Evolutionary conservation across 495 filamentous ascomycete genomes (phyloP).

Genomic region (Hapsidospora chrysogenum): DNA sequence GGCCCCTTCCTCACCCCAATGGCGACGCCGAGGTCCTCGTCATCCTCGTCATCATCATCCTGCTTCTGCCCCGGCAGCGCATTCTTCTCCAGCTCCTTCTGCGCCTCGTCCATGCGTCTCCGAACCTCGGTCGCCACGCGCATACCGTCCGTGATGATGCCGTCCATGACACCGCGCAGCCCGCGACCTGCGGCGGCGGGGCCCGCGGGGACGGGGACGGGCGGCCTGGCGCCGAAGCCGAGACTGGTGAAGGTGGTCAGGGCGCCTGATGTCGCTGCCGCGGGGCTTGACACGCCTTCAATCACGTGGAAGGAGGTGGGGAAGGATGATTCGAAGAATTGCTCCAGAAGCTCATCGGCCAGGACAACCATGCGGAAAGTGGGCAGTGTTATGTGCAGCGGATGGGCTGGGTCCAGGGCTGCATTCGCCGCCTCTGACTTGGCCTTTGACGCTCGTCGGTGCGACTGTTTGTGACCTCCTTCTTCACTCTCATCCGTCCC

Average conservation of each 20-base stretch:
- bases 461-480: constrained; percentile 4
- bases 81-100: constrained; percentile 68
- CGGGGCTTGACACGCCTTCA: constrained; percentile 22
- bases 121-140: constrained; percentile 82
- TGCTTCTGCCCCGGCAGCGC: constrained; percentile 42
- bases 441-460: constrained; percentile 31
- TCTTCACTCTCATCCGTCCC: not conserved
- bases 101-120: constrained; percentile 84
- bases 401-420: constrained; percentile 81
- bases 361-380: constrained; percentile 98
- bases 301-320: constrained; percentile 45
- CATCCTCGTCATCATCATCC: constrained; percentile 64
- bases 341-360: constrained; percentile 85
- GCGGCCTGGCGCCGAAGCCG: constrained; percentile 30
- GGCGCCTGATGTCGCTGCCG: constrained; percentile 15
- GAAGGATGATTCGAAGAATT: constrained; percentile 80
- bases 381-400: constrained; percentile 87
- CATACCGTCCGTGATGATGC: constrained; percentile 94
- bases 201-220: constrained; percentile 20
- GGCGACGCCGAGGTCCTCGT: constrained; percentile 36
- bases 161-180: constrained; percentile 81
- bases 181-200: constrained; percentile 53
- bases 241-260: constrained; percentile 69
- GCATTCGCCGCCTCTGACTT: constrained; percentile 55
- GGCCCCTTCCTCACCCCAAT: constrained; percentile 4